A percentile compares a stretch with the other conserved stretches of the same genome.
phyloP scores from a whole-genome alignment of 2,329 filamentous ascomycete genomes.

The Calycina herbarum region DNA sequence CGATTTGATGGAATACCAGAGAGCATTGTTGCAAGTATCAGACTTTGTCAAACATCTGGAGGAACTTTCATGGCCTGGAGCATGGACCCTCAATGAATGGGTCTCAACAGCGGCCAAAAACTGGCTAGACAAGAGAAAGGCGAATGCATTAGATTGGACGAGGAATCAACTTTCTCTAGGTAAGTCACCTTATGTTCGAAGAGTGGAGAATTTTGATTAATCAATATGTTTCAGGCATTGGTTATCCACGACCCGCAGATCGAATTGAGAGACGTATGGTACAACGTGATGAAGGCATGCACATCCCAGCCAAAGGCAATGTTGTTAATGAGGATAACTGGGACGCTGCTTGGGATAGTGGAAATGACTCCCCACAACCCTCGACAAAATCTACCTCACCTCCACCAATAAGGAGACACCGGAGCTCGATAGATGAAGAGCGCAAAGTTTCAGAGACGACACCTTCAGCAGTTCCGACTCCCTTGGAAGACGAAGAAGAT shows the following conservation, averaged over 20 bases:
- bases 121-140: constrained; percentile 83
- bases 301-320: constrained; percentile 57
- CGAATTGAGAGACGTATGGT: constrained; percentile 82
- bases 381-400: neutral
- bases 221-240: constrained; percentile 53
- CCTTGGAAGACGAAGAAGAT: constrained; percentile 37
- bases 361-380: constrained; percentile 37
- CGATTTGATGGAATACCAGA: constrained; percentile 71
- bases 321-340: constrained; percentile 62
- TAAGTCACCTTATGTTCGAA: constrained; percentile 8
- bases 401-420: constrained; percentile 3
- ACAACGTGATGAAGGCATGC: constrained; percentile 63
- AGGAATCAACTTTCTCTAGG: constrained; percentile 62
- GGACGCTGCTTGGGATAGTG: constrained; percentile 74
- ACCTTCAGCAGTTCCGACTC: neutral
- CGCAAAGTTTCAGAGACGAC: constrained; percentile 1
- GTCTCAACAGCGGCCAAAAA: constrained; percentile 74
- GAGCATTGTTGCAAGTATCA: constrained; percentile 62
- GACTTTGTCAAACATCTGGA: constrained; percentile 65
- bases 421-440: constrained; percentile 14
- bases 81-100: constrained; percentile 73
- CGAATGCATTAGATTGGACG: constrained; percentile 74
- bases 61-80: constrained; percentile 60
- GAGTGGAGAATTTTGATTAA: neutral
- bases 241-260: constrained; percentile 70